phyloP scores from a whole-genome alignment of 1,139 yeast species.

The Suhomyces choctaworum region DNA sequence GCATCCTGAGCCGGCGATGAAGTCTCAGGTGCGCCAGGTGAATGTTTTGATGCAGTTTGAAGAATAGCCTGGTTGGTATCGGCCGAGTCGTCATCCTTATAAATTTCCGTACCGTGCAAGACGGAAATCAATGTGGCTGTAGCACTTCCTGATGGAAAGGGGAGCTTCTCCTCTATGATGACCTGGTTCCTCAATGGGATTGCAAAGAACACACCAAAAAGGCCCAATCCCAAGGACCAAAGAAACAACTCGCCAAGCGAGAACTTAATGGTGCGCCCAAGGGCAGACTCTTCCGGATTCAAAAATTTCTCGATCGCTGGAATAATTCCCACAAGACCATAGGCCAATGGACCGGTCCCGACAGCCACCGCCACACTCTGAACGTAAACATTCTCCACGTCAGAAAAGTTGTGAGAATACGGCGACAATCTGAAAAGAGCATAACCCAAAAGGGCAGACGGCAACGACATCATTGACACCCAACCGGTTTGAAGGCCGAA shows the following conservation, averaged over 20 bases:
- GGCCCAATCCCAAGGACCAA: conserved; percentile 87
- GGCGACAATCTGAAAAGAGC: conserved; percentile 68
- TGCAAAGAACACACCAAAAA: conserved; percentile 95
- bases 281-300: conserved; percentile 75
- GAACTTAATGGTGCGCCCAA: conserved; percentile 42
- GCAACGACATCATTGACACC: conserved; percentile 99
- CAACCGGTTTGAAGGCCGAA: conserved; percentile 97
- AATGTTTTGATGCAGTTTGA: not conserved
- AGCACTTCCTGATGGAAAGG: conserved; percentile 95
- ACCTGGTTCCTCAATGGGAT: conserved; percentile 85
- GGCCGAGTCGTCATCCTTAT: conserved; percentile 24
- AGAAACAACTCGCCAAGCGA: conserved; percentile 54
- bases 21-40: not conserved
- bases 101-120: conserved; percentile 66
- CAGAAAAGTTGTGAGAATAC: conserved; percentile 59
- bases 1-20: conserved; percentile 19
- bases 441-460: conserved; percentile 86
- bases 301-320: conserved; percentile 94
- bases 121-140: conserved; percentile 92
- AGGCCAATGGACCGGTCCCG: conserved; percentile 95
- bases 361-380: conserved; percentile 95
- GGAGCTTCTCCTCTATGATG: conserved; percentile 76
- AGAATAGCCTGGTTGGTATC: not conserved
- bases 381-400: conserved; percentile 88
- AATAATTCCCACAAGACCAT: conserved; percentile 92